These are phyloP conservation scores for Paraglomus occultum DNA, from an alignment of 192 early-diverging fungal genomes.

Conservation along the genomic window DNA sequence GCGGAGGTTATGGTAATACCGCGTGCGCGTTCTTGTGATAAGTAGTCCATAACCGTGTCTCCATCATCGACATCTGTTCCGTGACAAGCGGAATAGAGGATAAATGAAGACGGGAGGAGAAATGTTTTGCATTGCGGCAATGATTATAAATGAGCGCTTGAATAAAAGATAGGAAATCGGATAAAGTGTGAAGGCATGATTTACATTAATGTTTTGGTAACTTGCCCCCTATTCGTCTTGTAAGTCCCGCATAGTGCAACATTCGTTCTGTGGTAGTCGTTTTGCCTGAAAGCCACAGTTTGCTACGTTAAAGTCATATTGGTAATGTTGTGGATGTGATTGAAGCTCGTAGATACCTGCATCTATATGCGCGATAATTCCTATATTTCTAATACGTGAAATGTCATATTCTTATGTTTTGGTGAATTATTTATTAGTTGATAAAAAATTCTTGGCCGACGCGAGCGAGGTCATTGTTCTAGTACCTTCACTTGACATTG, in stretches of 20 bases:
- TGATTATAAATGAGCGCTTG: neutral
- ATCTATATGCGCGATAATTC: slow-evolving; percentile 97
- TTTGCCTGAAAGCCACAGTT: slow-evolving; percentile 46
- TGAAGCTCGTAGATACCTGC: slow-evolving; percentile 55
- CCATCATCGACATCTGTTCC: slow-evolving; percentile 81
- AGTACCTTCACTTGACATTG: no score
- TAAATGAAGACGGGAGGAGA: neutral
- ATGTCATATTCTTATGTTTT: slow-evolving; percentile 39
- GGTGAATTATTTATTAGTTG: neutral
- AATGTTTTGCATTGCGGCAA: neutral
- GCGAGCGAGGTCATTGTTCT: no score
- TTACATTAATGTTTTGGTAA: neutral
- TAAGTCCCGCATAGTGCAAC: slow-evolving; percentile 93
- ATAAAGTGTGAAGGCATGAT: neutral
- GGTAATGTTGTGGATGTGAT: neutral
- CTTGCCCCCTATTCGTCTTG: slow-evolving; percentile 79
- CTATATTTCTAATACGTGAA: slow-evolving; percentile 74
- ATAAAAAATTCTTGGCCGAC: no score
- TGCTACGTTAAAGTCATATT: neutral
- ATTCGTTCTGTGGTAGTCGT: slow-evolving; percentile 98
- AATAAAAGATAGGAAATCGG: neutral
- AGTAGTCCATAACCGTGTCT: slow-evolving; percentile 92
- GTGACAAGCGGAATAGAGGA: neutral
- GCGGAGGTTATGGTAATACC: slow-evolving; percentile 95
- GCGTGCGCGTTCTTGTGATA: slow-evolving; percentile 83